A percentile compares a stretch with the other conserved stretches of the same genome.
Evolutionary conservation across 164 flowering plant genomes (phyloP).

Genomic region (Malania oleifera): DNA sequence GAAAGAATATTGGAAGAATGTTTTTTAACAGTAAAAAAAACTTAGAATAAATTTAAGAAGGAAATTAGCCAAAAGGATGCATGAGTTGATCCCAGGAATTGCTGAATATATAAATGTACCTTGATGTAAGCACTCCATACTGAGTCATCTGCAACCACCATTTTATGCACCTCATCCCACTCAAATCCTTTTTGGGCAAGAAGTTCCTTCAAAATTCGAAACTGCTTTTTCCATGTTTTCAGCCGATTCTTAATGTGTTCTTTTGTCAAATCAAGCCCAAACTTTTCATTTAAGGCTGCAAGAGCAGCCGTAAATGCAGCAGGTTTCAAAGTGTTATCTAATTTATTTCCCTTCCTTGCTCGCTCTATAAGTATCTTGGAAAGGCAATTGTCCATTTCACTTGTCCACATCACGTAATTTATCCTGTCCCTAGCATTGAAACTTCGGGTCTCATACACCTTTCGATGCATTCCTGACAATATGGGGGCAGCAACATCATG

Average conservation of each 20-base stretch:
- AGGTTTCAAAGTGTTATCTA: constrained; percentile 6
- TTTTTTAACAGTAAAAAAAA: too few species aligned
- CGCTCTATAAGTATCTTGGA: constrained; percentile 12
- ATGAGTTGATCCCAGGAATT: background rate
- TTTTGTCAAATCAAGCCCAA: constrained; percentile 13
- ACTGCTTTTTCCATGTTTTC: constrained; percentile 17
- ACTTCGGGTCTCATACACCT: constrained; percentile 8
- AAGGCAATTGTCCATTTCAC: constrained; percentile 17
- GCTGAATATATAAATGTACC: constrained; percentile 3
- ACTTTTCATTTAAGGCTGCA: constrained; percentile 7
- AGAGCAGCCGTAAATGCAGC: constrained; percentile 11
- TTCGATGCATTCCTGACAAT: constrained; percentile 7
- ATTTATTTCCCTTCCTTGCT: constrained; percentile 7
- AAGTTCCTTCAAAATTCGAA: constrained; percentile 13
- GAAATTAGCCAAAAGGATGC: too few species aligned
- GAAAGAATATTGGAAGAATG: too few species aligned
- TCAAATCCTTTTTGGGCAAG: constrained; percentile 9
- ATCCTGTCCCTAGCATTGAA: constrained; percentile 5
- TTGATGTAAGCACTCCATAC: constrained; percentile 13
- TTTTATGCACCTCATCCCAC: constrained; percentile 14
- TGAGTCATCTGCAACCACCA: constrained; percentile 14
- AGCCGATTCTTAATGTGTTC: constrained; percentile 16
- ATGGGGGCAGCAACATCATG: background rate
- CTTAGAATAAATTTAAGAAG: background rate
- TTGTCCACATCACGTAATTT: constrained; percentile 10